phyloP scores from a whole-genome alignment of 495 filamentous ascomycete species.

The Schizothecium vesticola region DNA sequence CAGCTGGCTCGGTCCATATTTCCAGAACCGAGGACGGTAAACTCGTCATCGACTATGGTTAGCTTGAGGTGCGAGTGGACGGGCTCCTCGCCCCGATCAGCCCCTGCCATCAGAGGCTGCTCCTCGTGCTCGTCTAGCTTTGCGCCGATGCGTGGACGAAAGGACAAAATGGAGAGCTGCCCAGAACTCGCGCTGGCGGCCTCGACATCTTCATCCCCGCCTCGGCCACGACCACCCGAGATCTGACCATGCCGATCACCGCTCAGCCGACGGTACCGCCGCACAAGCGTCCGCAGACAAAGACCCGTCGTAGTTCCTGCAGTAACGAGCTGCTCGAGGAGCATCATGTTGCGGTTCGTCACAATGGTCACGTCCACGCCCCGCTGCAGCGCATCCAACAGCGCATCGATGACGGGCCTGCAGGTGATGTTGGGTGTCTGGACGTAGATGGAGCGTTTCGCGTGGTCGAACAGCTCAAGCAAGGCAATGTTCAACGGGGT shows the following conservation, averaged over 20 bases:
- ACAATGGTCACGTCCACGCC: slow-evolving; percentile 59
- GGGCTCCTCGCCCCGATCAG: slow-evolving; percentile 40
- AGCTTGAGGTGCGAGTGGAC: slow-evolving; percentile 69
- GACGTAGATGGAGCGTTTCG: slow-evolving; percentile 51
- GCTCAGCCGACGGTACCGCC: slow-evolving; percentile 35
- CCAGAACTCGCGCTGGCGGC: slow-evolving; percentile 29
- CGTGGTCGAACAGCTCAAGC: slow-evolving; percentile 47
- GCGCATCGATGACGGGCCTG: slow-evolving; percentile 46
- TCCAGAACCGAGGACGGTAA: slow-evolving; percentile 62
- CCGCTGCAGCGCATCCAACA: slow-evolving; percentile 49
- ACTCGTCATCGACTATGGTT: slow-evolving; percentile 54
- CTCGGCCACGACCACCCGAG: not conserved
- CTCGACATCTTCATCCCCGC: slow-evolving; percentile 21
- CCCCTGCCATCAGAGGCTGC: not conserved
- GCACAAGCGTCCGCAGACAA: slow-evolving; percentile 50
- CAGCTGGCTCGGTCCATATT: slow-evolving; percentile 74
- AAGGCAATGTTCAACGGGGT: slow-evolving; percentile 66
- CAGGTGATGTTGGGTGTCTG: slow-evolving; percentile 71
- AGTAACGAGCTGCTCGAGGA: slow-evolving; percentile 66
- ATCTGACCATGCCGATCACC: not conserved
- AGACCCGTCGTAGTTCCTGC: slow-evolving; percentile 59
- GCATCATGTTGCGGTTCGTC: slow-evolving; percentile 62
- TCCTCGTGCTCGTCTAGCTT: not conserved
- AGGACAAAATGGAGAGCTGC: slow-evolving; percentile 47
- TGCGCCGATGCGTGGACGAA: slow-evolving; percentile 19